Conservation (phyloP, 2,329 filamentous ascomycete genomes). For the Xylariaceae sp. region DNA sequence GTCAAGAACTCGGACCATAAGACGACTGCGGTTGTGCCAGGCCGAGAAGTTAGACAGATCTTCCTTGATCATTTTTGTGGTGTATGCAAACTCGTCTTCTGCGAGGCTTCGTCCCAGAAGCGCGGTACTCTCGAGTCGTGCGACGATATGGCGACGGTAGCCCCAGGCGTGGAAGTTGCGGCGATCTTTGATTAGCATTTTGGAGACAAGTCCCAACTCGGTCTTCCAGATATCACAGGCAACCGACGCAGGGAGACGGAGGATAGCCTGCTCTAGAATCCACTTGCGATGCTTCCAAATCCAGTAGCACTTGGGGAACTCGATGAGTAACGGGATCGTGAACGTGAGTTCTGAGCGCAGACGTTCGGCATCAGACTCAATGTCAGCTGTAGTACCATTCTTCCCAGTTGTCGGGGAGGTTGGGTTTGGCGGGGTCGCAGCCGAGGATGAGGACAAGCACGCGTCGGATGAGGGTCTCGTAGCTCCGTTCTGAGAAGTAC, state of each 20-base stretch:
- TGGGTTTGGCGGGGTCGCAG: constrained; percentile 44
- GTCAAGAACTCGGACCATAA: constrained; percentile 70
- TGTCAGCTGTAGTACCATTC: constrained; percentile 47
- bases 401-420: constrained; percentile 48
- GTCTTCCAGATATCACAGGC: constrained; percentile 72
- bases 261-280: constrained; percentile 68
- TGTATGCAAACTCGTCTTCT: constrained; percentile 82
- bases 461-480: constrained; percentile 58
- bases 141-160: constrained; percentile 75
- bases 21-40: constrained; percentile 84
- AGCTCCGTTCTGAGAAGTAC: constrained; percentile 49
- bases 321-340: constrained; percentile 74
- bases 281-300: constrained; percentile 96
- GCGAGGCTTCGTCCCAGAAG: constrained; percentile 58
- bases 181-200: constrained; percentile 81
- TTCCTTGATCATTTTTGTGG: constrained; percentile 76
- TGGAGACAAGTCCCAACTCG: constrained; percentile 75
- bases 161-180: constrained; percentile 97
- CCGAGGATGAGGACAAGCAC: constrained; percentile 51
- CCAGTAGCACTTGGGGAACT: constrained; percentile 97
- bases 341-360: constrained; percentile 74
- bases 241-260: constrained; percentile 49
- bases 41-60: constrained; percentile 95
- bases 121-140: constrained; percentile 60
- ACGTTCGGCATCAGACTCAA: constrained; percentile 39